A percentile compares a stretch with the other conserved stretches of the same genome.
Evolutionary conservation across 768 basidiomycete genomes (phyloP).

Genomic region (Trametes gibbosa): DNA sequence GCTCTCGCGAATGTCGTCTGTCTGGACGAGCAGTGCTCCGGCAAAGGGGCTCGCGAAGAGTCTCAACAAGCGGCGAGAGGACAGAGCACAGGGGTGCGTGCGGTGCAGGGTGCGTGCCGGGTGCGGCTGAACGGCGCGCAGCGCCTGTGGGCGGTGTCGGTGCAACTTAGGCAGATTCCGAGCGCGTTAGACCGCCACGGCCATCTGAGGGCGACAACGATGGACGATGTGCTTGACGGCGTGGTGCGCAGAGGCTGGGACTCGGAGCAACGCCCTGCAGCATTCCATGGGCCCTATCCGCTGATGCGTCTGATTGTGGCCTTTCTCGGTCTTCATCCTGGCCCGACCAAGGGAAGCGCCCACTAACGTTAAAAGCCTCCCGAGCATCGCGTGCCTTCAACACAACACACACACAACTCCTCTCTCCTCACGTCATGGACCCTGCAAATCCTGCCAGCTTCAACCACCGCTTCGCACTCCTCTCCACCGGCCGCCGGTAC

Average conservation of each 20-base stretch:
- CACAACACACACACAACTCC: not conserved
- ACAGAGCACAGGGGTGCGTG: not conserved
- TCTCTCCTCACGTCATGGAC: constrained; percentile 27
- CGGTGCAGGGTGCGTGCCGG: not conserved
- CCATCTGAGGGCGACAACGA: not conserved
- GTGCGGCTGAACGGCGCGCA: not conserved
- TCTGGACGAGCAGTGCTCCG: constrained; percentile 7
- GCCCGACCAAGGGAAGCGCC: constrained; percentile 10
- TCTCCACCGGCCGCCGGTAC: constrained; percentile 62
- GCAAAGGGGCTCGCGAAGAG: not conserved
- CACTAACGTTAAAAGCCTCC: constrained; percentile 9
- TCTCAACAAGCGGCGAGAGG: not conserved
- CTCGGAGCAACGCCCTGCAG: not conserved
- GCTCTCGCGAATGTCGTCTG: not conserved
- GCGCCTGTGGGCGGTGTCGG: not conserved
- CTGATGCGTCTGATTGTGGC: constrained; percentile 8
- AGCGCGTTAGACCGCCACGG: not conserved
- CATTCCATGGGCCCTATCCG: not conserved
- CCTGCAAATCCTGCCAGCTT: constrained; percentile 40
- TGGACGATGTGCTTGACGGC: not conserved
- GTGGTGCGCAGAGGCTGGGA: too few relatives aligned
- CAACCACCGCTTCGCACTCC: constrained; percentile 47
- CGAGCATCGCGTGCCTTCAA: not conserved
- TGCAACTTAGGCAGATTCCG: too few relatives aligned
- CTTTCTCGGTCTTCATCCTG: constrained; percentile 5